Percentiles rank a stretch among this genome's conserved stretches.
phyloP scores from a whole-genome alignment of 306 rosid species.

The Sicyos edulis region DNA sequence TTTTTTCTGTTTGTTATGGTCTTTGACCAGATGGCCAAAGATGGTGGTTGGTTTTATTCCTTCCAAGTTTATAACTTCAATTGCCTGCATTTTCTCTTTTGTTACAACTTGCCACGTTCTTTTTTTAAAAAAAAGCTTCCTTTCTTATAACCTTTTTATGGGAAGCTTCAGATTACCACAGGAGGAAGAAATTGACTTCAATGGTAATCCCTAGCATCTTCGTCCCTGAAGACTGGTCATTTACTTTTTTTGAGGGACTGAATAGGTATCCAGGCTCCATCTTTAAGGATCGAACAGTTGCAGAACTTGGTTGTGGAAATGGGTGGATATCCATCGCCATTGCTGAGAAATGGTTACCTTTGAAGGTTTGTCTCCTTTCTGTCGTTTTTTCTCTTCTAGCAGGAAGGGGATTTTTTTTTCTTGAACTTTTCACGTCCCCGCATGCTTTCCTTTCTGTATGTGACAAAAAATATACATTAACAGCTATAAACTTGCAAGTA shows the following conservation, averaged over 20 bases:
- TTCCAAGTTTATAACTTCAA: too few species aligned
- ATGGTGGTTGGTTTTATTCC: too few species aligned
- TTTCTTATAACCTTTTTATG: neutral
- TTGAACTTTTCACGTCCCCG: neutral
- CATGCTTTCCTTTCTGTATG: neutral
- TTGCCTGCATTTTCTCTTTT: neutral
- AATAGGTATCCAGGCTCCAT: slow-evolving; percentile 77
- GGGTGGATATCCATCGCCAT: slow-evolving; percentile 99
- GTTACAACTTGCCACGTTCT: neutral
- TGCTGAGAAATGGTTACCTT: slow-evolving; percentile 90
- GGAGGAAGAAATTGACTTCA: slow-evolving; percentile 74
- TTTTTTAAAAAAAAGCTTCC: too few species aligned
- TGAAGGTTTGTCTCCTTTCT: slow-evolving; percentile 40
- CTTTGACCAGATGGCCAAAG: too few species aligned
- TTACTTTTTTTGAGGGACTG: slow-evolving; percentile 84
- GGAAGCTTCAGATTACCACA: slow-evolving; percentile 52
- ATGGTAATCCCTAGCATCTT: slow-evolving; percentile 98
- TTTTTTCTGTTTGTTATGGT: too few species aligned
- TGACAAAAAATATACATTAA: neutral
- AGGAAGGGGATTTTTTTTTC: neutral
- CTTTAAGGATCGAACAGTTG: slow-evolving; percentile 68
- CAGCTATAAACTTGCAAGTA: too few species aligned
- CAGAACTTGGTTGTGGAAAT: slow-evolving; percentile 97
- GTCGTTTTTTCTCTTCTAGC: neutral
- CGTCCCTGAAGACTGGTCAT: slow-evolving; percentile 95